Evolutionary conservation across 352 stramenopile genomes (phyloP), one percentile per base, ranked within the genome.

Genomic region (Phytophthora pseudosyringae): DNA sequence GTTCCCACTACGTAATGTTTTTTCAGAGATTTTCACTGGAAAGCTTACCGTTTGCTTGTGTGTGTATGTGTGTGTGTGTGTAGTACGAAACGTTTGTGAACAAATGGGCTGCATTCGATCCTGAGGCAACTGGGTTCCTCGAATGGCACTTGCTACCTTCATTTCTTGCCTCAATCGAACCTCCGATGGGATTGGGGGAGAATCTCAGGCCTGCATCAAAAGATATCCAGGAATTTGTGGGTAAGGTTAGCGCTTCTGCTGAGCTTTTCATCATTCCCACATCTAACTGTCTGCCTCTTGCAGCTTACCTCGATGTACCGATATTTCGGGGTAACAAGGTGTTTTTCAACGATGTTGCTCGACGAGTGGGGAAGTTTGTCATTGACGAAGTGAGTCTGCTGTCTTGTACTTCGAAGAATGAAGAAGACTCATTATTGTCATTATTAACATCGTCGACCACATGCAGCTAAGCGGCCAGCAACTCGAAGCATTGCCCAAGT

Each of bases 91-190:
- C 83, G 7, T 97, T 98, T 73, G 69, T 84, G 3, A 62, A 50
- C 4, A 81, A 73, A 4, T 98, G 92, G 92, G 69, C 73, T 1
- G 38, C 72, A 38, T 95, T 91, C 64, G 92, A 98, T 52, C 88
- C 89, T 3, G 76, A 95, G 35, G 91, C 89, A 32, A 95, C 87
- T 6, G 86, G 83, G 3, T 94, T 91, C 41, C 81, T 97, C 5
- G 73, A 89, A 13, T 91, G 85, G 67, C 73, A 92, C 39, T 21
- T 85, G 11, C 47, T 97, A 0, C 68, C 83, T 26, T 65, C 58
- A 9, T 91, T 97, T 49, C 61, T 97, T 25, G 52, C 77, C 10
- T 71, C 75, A 12, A 67, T 97, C 12, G 64, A 81, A 3, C 74
- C 75, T 54, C 88, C 89, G 3, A 81, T 97, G 72, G 88, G 87